Conservation (phyloP, 2,329 filamentous ascomycete species). For the Parasarocladium wereldwijsianum region DNA sequence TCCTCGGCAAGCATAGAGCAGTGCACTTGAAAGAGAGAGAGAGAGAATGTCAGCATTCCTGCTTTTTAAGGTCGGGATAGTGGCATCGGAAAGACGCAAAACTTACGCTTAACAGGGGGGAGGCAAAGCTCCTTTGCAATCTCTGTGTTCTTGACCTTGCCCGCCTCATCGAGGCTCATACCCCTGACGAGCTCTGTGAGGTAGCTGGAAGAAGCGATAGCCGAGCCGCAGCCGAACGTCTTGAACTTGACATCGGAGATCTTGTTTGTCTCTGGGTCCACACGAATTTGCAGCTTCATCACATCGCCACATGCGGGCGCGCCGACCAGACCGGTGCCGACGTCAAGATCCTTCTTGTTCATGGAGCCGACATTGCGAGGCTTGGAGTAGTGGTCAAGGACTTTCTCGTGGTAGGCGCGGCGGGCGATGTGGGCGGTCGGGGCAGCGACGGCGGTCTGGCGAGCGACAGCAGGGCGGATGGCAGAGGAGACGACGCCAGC, state of each 20-base stretch:
- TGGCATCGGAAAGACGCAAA: not conserved
- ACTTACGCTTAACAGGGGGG: constrained; percentile 74
- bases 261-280: constrained; percentile 74
- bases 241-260: constrained; percentile 97
- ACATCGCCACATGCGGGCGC: constrained; percentile 82
- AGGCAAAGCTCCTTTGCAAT: constrained; percentile 92
- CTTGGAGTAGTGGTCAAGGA: constrained; percentile 34
- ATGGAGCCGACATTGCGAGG: constrained; percentile 42
- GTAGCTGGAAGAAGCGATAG: constrained; percentile 90
- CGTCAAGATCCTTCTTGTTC: constrained; percentile 62
- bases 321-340: constrained; percentile 83
- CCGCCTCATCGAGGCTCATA: constrained; percentile 88
- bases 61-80: not conserved
- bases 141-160: constrained; percentile 88
- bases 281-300: constrained; percentile 70
- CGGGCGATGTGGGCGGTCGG: constrained; percentile 19
- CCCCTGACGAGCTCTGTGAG: constrained; percentile 87
- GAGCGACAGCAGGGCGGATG: constrained; percentile 17
- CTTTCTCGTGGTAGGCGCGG: constrained; percentile 35
- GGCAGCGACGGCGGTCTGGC: constrained; percentile 13
- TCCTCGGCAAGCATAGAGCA: constrained; percentile 89
- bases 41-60: constrained; percentile 12
- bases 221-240: constrained; percentile 88
- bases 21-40: constrained; percentile 46
- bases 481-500: constrained; percentile 11